Base-by-base conservation (phyloP, 179 eudicot genomes). In the Pouteria campechiana region DNA sequence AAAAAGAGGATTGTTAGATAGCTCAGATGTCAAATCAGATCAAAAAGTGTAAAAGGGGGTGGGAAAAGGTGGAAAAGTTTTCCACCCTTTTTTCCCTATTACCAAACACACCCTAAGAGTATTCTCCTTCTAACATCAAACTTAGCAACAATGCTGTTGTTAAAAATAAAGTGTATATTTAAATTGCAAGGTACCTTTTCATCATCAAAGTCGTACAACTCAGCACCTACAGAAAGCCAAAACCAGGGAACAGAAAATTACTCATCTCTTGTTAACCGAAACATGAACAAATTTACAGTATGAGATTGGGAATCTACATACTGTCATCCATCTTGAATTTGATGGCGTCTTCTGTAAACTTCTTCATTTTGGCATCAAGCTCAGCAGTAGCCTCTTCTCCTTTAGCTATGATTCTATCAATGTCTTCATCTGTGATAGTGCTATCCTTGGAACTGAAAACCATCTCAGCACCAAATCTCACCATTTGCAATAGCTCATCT, bases 301-400 rank as follows among this genome's bases (percentile, higher is more conserved):
- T 11, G 36, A 21, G 16, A 14, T 8, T 22, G 39, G 30, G 6
- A 5, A 39, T 13, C 25, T 17, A 54, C 98, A 41, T 79, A 90
- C 96, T 74, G 67, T 82, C 98, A 54, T 87, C 94, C 98, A 90
- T 82, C 58, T 90, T 90, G 63, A 90, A 90, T 44, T 90, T 73
- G 44, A 90, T 82, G 52, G 98, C 98, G 71, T 90, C 98, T 64
- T 90, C 98, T 27, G 98, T 86, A 60, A 90, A 90, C 39, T 90
- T 90, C 46, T 86, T 90, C 98, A 90, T 87, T 59, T 90, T 90
- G 33, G 98, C 96, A 77, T 90, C 98, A 69, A 90, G 96, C 54
- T 90, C 98, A 46, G 94, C 94, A 22, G 98, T 90, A 57, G 94
- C 92, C 60, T 86, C 96, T 73, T 90, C 96, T 73, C 98, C 98